Percentiles rank a stretch among this genome's conserved stretches.
Conservation (phyloP, 208 protist species). For the Trypanosoma scelopori region DNA sequence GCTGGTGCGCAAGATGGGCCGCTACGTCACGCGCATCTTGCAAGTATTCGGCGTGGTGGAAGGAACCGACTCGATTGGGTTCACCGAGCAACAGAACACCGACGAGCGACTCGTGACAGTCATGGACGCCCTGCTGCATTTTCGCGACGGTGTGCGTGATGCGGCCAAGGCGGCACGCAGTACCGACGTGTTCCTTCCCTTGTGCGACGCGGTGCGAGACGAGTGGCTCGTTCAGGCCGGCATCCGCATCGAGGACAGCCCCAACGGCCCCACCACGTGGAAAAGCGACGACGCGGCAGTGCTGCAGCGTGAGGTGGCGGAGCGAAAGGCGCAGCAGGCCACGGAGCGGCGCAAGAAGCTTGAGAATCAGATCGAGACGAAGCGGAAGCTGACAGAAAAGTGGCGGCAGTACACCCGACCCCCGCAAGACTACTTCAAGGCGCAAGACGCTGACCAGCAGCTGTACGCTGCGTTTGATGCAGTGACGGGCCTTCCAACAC, state of each 20-base stretch:
- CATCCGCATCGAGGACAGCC: slow-evolving; percentile 83
- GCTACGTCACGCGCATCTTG: slow-evolving; percentile 92
- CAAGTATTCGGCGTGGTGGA: slow-evolving; percentile 91
- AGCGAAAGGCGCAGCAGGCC: slow-evolving; percentile 39
- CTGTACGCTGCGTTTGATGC: slow-evolving; percentile 59
- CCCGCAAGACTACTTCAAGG: slow-evolving; percentile 45
- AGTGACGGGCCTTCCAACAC: slow-evolving; percentile 52
- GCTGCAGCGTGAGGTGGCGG: slow-evolving; percentile 55
- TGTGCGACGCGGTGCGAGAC: slow-evolving; percentile 81
- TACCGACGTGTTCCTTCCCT: slow-evolving; percentile 46
- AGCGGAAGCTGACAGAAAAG: slow-evolving; percentile 67
- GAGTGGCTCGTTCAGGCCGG: slow-evolving; percentile 76
- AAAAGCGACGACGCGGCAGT: slow-evolving; percentile 71
- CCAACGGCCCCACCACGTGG: slow-evolving; percentile 64
- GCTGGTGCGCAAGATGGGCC: slow-evolving; percentile 74
- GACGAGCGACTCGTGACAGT: slow-evolving; percentile 46
- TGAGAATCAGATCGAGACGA: slow-evolving; percentile 59
- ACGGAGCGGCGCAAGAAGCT: slow-evolving; percentile 48
- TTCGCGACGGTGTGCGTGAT: slow-evolving; percentile 74
- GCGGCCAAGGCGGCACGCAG: slow-evolving; percentile 23
- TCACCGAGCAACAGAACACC: slow-evolving; percentile 28
- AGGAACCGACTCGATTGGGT: slow-evolving; percentile 67
- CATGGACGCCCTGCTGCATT: slow-evolving; percentile 68
- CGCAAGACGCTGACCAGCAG: slow-evolving; percentile 17
- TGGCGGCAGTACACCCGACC: slow-evolving; percentile 49